Base-by-base conservation (phyloP, 2,329 filamentous ascomycete species). In the Huntiella decipiens region DNA sequence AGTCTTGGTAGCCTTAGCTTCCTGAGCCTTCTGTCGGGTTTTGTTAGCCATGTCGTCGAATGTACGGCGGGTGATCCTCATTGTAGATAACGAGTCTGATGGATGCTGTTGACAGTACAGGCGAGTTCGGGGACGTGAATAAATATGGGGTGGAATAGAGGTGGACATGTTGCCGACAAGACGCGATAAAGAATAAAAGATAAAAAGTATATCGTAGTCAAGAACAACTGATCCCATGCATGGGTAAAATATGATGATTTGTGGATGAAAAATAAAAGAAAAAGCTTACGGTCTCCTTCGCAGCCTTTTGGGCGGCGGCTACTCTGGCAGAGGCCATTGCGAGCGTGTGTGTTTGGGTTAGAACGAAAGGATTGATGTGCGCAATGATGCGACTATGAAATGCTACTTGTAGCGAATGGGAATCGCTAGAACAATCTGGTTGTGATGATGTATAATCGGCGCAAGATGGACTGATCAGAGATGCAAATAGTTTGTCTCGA, bases 1-100 rank as follows among this genome's bases (percentile, higher is more conserved):
- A 46, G 54, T 53, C 45, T 55, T 53, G 5, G 53, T 45, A 39
- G 52, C 54, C 45, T 50, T 50, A 17, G 45, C 31, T 42, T 47
- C 48, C 41, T 50, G 37, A 22, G 45, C 45, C 36, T 47, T 50
- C 48, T 47, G 36, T 22, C 6, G 32, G 38, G 8, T 11, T 13
- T 45, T 28, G 40, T 43, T 39, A 45, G 50, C 41, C 28, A 34
- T 43, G 22, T 28, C 7, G 22, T 28, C 22, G 22, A 28, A 28
- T 28, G 22, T 28, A 28, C 22, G 22, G 7, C 22, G 22, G 22
- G 22, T 28, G 22, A 10, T 28, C 22, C 22, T 28, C 2, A 5
- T 28, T 28, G 36, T 10, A 5, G 15, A 32, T 40, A n/a, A 7
- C 1, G 3, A 3, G 40, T 17, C 11, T 33, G 6, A 28, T 10